Conservation (phyloP, 148 eudicot genomes). For the Spergularia marina region DNA sequence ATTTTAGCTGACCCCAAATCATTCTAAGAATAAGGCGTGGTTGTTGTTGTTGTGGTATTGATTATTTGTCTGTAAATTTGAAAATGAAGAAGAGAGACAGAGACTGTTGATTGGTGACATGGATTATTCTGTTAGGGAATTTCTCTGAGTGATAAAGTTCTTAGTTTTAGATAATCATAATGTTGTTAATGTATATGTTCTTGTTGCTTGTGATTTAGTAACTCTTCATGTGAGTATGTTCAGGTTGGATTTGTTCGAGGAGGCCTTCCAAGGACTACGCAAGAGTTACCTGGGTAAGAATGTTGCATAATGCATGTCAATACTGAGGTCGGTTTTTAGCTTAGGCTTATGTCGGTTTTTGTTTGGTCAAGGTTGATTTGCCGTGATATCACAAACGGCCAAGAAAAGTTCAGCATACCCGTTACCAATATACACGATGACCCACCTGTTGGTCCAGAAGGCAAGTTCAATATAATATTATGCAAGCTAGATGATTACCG, state of each 20-base stretch:
- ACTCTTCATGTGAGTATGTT: not conserved
- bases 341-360: slow-evolving; percentile 4
- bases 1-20: too few relatives aligned
- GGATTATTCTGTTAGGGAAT: too few relatives aligned
- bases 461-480: slow-evolving; percentile 26
- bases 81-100: too few relatives aligned
- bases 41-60: too few relatives aligned
- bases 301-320: not conserved
- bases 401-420: slow-evolving; percentile 34
- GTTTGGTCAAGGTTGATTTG: slow-evolving; percentile 34
- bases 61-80: too few relatives aligned
- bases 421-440: slow-evolving; percentile 35
- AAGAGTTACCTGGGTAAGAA: slow-evolving; percentile 36
- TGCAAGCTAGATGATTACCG: not conserved
- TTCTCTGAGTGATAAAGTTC: not conserved
- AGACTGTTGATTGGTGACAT: not conserved
- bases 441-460: slow-evolving; percentile 28
- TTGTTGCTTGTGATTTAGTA: not conserved
- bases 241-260: slow-evolving; percentile 40
- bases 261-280: slow-evolving; percentile 14
- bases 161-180: not conserved
- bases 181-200: not conserved
- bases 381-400: slow-evolving; percentile 38
- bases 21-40: too few relatives aligned
- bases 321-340: not conserved